A percentile compares a stretch with the other conserved stretches of the same genome.
phyloP scores from a whole-genome alignment of 371 early-diverging fungal species.

The Rhizomucor miehei region DNA sequence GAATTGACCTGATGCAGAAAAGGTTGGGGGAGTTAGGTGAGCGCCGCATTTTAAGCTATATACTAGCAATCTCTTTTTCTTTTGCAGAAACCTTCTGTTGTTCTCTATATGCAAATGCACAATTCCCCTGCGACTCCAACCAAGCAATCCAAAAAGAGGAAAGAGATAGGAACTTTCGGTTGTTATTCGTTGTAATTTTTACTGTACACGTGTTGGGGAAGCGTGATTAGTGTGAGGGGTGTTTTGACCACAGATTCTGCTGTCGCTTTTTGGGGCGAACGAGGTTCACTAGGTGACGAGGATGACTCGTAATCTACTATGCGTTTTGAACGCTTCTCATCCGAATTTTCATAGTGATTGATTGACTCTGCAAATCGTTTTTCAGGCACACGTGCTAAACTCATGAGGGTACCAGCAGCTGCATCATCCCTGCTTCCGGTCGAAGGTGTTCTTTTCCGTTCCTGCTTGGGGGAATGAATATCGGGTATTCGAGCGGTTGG shows the following conservation, averaged over 20 bases:
- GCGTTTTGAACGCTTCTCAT: slow-evolving; percentile 6
- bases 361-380: background rate
- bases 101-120: background rate
- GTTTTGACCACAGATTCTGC: too few relatives aligned
- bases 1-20: too few relatives aligned
- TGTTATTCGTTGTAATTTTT: background rate
- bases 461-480: slow-evolving; percentile 11
- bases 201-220: slow-evolving; percentile 12
- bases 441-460: background rate
- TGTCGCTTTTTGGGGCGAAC: background rate
- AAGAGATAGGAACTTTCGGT: slow-evolving; percentile 1
- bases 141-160: background rate
- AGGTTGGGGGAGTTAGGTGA: too few relatives aligned
- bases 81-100: too few relatives aligned
- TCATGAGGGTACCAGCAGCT: slow-evolving; percentile 44
- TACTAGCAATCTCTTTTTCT: too few relatives aligned
- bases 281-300: slow-evolving; percentile 10
- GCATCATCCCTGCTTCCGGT: slow-evolving; percentile 14
- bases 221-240: too few relatives aligned
- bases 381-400: slow-evolving; percentile 15
- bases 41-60: too few relatives aligned
- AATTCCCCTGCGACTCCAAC: background rate
- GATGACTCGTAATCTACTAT: slow-evolving; percentile 16
- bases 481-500: slow-evolving; percentile 45
- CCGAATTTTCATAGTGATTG: background rate